Evolutionary conservation across 108 stramenopile genomes (phyloP).

Genomic region (Nitzschia sp.): DNA sequence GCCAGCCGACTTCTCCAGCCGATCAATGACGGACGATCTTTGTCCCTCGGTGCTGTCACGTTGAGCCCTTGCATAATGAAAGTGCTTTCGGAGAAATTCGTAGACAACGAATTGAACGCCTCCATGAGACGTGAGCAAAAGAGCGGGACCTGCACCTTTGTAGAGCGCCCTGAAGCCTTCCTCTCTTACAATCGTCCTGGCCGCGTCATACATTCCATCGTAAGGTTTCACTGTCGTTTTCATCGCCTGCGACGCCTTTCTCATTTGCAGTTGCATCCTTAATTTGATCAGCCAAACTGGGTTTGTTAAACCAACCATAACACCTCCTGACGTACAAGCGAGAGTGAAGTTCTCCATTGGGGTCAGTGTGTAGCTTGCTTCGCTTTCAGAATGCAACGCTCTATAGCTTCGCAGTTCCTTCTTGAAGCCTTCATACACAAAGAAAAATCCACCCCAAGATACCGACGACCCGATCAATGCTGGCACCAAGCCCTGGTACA

Average conservation of each 20-base stretch:
- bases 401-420: slow-evolving; percentile 33
- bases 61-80: slow-evolving; percentile 47
- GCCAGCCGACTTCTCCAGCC: slow-evolving; percentile 67
- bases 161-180: slow-evolving; percentile 94
- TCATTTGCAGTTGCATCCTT: slow-evolving; percentile 94
- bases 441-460: slow-evolving; percentile 99
- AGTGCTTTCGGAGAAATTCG: slow-evolving; percentile 88
- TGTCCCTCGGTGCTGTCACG: slow-evolving; percentile 7
- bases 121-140: slow-evolving; percentile 95
- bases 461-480: slow-evolving; percentile 90
- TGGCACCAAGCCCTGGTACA: slow-evolving; percentile 92
- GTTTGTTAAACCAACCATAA: slow-evolving; percentile 95
- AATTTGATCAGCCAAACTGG: slow-evolving; percentile 99
- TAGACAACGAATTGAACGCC: slow-evolving; percentile 97
- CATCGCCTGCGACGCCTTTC: slow-evolving; percentile 27
- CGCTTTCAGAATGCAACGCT: not conserved
- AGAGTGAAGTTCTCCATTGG: slow-evolving; percentile 68
- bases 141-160: slow-evolving; percentile 91
- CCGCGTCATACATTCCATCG: slow-evolving; percentile 68
- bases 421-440: slow-evolving; percentile 93
- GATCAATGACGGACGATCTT: slow-evolving; percentile 34
- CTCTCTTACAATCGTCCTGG: slow-evolving; percentile 84
- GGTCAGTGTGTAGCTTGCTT: slow-evolving; percentile 30
- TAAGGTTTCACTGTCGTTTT: slow-evolving; percentile 66
- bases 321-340: slow-evolving; percentile 71